A percentile compares a stretch with the other conserved stretches of the same genome.
Conservation (phyloP, 2,329 filamentous ascomycete genomes). For the Thielaviopsis euricoi region DNA sequence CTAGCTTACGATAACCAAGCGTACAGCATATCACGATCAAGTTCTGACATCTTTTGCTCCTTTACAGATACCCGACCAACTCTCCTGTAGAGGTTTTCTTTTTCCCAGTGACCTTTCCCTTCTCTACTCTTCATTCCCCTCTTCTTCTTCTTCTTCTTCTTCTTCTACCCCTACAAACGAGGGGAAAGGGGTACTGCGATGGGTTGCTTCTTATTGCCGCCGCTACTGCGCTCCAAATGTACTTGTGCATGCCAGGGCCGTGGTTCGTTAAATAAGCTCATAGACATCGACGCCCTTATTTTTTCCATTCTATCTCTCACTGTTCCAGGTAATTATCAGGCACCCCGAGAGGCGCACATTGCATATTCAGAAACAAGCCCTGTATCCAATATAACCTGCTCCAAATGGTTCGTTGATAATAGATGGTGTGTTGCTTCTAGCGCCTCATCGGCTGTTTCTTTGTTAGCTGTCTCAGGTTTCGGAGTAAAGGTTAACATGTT, state of each 20-base stretch:
- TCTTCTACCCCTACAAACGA: background rate
- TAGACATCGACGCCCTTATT: background rate
- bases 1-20: background rate
- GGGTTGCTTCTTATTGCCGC: background rate
- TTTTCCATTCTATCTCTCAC: background rate
- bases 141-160: background rate
- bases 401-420: background rate
- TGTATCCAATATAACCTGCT: background rate
- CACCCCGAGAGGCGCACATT: background rate
- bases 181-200: background rate
- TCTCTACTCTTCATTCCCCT: background rate
- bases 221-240: no score
- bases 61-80: background rate
- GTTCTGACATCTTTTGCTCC: background rate
- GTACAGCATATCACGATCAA: background rate
- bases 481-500: background rate
- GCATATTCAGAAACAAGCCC: background rate
- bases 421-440: background rate
- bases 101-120: no score
- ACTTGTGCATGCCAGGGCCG: background rate
- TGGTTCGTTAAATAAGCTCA: background rate
- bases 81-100: background rate
- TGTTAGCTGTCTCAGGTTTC: background rate
- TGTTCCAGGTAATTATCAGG: background rate
- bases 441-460: background rate